phyloP scores from a whole-genome alignment of 2,329 filamentous ascomycete genomes.

The Delphinella strobiligena region DNA sequence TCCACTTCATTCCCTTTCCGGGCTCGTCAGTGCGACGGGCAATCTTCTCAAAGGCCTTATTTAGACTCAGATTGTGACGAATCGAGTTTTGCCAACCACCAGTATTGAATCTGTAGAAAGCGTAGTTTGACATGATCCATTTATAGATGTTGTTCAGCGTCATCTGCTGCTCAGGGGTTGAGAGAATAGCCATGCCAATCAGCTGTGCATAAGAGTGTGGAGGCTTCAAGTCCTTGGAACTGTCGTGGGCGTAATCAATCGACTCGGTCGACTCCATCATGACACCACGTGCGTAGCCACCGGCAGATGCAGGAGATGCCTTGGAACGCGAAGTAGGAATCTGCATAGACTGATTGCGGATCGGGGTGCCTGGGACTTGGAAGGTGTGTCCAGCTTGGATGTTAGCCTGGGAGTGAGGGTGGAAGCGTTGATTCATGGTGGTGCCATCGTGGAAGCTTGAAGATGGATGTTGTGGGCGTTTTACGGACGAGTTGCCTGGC shows the following conservation, averaged over 20 bases:
- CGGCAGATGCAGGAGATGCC: slow-evolving; percentile 31
- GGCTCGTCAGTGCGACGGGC: slow-evolving; percentile 87
- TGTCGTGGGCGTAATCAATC: slow-evolving; percentile 69
- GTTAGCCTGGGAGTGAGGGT: slow-evolving; percentile 23
- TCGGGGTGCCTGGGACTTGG: slow-evolving; percentile 23
- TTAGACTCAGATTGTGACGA: slow-evolving; percentile 87
- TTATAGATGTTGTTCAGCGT: slow-evolving; percentile 88
- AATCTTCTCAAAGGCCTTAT: slow-evolving; percentile 89
- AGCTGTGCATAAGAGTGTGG: slow-evolving; percentile 93
- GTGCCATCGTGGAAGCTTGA: slow-evolving; percentile 12
- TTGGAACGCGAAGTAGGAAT: slow-evolving; percentile 21
- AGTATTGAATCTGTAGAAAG: slow-evolving; percentile 79
- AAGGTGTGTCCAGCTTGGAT: slow-evolving; percentile 21
- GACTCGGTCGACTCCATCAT: slow-evolving; percentile 42
- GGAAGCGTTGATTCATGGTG: slow-evolving; percentile 16
- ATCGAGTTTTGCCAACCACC: slow-evolving; percentile 98
- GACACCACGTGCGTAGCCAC: slow-evolving; percentile 35
- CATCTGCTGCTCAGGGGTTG: slow-evolving; percentile 73
- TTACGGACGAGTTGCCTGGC: slow-evolving; percentile 7
- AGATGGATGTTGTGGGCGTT: slow-evolving; percentile 9
- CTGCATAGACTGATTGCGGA: slow-evolving; percentile 15
- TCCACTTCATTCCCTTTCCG: slow-evolving; percentile 99
- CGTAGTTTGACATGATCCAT: slow-evolving; percentile 82
- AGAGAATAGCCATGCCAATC: slow-evolving; percentile 91
- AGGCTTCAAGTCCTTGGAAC: slow-evolving; percentile 84